Conservation (phyloP, 2,329 filamentous ascomycete species). For the Dactylellina parvicollis region DNA sequence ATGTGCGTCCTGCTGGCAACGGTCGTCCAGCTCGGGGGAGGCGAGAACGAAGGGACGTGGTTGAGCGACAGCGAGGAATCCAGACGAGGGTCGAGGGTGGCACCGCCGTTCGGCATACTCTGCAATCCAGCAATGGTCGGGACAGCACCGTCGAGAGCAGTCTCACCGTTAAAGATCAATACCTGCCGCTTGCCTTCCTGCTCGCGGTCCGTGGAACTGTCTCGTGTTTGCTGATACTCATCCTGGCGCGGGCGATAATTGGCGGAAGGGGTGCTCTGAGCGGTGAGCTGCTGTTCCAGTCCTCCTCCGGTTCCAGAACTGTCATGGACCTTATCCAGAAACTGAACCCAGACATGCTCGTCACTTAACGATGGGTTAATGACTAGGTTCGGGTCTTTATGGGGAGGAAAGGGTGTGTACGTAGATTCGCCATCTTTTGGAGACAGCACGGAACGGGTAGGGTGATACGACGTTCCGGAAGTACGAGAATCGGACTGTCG, state of each 20-base stretch:
- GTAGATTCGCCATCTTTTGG: conserved; percentile 36
- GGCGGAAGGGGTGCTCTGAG: conserved; percentile 36
- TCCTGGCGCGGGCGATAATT: conserved; percentile 40
- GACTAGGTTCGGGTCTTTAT: conserved; percentile 33
- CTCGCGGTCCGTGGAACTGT: conserved; percentile 45
- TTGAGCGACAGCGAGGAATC: conserved; percentile 46
- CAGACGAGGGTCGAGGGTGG: conserved; percentile 38
- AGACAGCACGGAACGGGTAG: conserved; percentile 46
- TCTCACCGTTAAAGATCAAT: conserved; percentile 52
- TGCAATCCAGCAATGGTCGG: conserved; percentile 50
- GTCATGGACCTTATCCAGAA: conserved; percentile 50
- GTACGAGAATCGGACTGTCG: conserved; percentile 41
- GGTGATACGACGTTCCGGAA: conserved; percentile 32
- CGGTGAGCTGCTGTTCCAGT: conserved; percentile 46
- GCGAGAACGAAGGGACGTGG: conserved; percentile 35
- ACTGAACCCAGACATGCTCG: conserved; percentile 53
- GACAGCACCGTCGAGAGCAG: conserved; percentile 49
- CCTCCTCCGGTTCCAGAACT: conserved; percentile 33
- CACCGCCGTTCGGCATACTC: conserved; percentile 47
- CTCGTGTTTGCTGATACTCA: conserved; percentile 43
- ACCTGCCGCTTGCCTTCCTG: conserved; percentile 51
- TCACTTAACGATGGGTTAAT: conserved; percentile 48
- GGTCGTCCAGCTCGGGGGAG: conserved; percentile 43
- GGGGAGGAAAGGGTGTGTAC: conserved; percentile 40
- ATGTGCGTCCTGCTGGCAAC: conserved; percentile 32